Base-by-base conservation (phyloP, 2,329 filamentous ascomycete species). In the Ciborinia camelliae region DNA sequence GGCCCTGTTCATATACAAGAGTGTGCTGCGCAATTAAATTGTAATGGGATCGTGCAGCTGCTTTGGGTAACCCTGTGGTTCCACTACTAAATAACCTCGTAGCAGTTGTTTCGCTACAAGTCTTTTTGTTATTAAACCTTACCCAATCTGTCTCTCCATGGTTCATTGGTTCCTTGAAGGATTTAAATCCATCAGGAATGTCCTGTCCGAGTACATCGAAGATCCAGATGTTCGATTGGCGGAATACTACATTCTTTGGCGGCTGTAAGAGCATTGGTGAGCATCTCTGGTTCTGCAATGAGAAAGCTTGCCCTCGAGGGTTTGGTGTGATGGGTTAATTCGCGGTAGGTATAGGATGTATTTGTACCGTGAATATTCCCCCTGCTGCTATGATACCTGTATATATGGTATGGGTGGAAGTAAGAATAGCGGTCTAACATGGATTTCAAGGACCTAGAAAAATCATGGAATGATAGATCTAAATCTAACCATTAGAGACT, bases 61-160 rank as follows among this genome's bases (percentile, higher is more conserved):
- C 75, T 69, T 80, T 80, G 2, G 78, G 78, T 8, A 76, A 68
- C 81, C 86, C 90, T 86, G 92, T 77, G 86, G 86, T 63, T 77
- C 73, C 66, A 83, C 81, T 51, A 73, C 76, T 61, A 47, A 73
- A 74, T 75, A 79, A 41, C 81, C 79, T 66, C 77, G 82, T 10
- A 79, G 78, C 14, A 72, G 71, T 70, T 0, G 72, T 80, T 67
- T 81, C 70, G 20, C 70, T 71, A 3, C 68, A 65, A 0, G 66
- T 68, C 26, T 66, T 68, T 55, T 70, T 61, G 45, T 71, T 67
- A 59, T 73, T 67, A 53, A 75, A 73, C 28, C 63, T 62, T 10
- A 68, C 65, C 71, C 71, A 74, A 23, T 71, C 69, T 41, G 66
- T 61, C 52, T 73, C 71, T 20, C 71, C 71, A 39, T 71, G 66